Base-by-base conservation (phyloP, 2,329 filamentous ascomycete species). In the Diaporthe sp. region DNA sequence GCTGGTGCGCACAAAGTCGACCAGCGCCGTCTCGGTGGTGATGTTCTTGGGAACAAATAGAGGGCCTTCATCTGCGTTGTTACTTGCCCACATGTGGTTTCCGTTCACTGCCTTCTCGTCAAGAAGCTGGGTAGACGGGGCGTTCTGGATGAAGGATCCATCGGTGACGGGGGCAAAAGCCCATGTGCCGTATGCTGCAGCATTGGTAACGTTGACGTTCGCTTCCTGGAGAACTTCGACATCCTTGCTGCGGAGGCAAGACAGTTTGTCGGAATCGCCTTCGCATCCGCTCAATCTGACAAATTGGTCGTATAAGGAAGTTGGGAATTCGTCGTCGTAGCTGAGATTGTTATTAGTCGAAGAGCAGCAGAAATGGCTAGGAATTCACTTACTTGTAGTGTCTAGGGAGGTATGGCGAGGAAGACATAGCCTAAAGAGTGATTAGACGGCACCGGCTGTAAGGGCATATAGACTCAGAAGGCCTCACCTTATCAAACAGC, bases 41-140 rank as follows among this genome's bases (percentile, higher is more conserved):
- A 61, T 61, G n/a, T 61, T 61, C 5, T 22, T 42, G 3, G 58
- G 58, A 5, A 61, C 58, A n/a, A 61, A 61, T 35, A 61, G 5
- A 42, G 58, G 58, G n/a, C 58, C 58, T 13, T 61, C 58, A 7
- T 61, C 58, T 61, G 58, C 58, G 9, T 42, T 61, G 25, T 61
- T 35, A 22, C 58, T 61, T 3, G 58, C n/a, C 58, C 58, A 61
- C 58, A 61, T 61, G 37, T 42, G n/a, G 37, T 61, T 61, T 7
- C 58, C 58, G 37, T 61, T 61, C 17, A 61, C 58, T 12, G 37
- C 58, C n/a, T 6, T 42, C n/a, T 42, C 4, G 37, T 61, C 58
- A 4, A 61, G 58, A 13, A 61, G 17, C 12, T 61, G 58, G 35
- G 37, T 27, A 15, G 58, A 61, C 9, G 58, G 58, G 1, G 58